Base-by-base conservation (phyloP, 768 basidiomycete genomes). In the Russula foetens region DNA sequence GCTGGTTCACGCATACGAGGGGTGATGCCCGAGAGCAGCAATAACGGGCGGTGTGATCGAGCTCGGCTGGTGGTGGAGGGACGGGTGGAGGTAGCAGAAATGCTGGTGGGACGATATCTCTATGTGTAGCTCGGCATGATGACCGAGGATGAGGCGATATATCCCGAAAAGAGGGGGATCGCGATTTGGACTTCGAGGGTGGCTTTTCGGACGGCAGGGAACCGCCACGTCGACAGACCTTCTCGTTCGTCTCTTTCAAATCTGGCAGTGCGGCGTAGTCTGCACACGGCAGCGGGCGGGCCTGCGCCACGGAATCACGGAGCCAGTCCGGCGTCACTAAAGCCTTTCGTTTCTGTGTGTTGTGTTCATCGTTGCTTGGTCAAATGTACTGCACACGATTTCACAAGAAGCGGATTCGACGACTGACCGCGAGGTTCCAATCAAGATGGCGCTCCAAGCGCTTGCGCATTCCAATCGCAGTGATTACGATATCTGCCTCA, bases 291-390 rank as follows among this genome's bases (percentile, higher is more conserved):
- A 84, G 71, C 0, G 75, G 67, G 17, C 67, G 72, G 0, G 77
- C 75, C 45, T 75, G 71, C 26, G 71, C 67, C 19, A 83, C 71
- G 3, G 85, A 87, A 58, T 86, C 79, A 33, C 71, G 75, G 19
- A 92, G 76, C 90, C 89, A 92, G 33, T 81, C 74, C 0, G 88
- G 86, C 2, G 79, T 84, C 12, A 92, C 87, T 24, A 90, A 78
- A 0, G 79, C 75, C 66, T 86, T 90, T 35, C 75, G 75, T 74
- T 77, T 81, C 86, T 89, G 66, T 8, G 29, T 45, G 26, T 12
- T 4, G 38, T 21, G 35, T 14, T 12, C 39, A 33, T 49, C 24
- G n/a, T 58, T 26, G 35, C 28, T 11, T 11, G 38, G 46, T 62
- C 35, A 53, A 17, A 43, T n/a, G 50, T 19, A 26, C 31, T 21